phyloP scores from a whole-genome alignment of 2,329 filamentous ascomycete species.

The Fusarium camptoceras region DNA sequence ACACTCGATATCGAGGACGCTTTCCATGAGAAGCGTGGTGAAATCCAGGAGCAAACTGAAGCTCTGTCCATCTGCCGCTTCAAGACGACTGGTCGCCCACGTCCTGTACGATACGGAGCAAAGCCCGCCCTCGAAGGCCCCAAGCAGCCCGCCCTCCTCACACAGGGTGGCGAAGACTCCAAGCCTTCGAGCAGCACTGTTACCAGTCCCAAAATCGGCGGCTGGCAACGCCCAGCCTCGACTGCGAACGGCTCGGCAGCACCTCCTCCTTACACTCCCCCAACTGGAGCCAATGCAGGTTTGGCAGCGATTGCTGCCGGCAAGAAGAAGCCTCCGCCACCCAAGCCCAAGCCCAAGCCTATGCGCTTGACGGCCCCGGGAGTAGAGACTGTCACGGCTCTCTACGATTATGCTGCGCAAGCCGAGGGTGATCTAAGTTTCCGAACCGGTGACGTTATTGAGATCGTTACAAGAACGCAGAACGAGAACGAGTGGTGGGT shows the following conservation, averaged over 20 bases:
- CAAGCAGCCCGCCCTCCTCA: constrained; percentile 64
- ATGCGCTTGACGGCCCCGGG: constrained; percentile 73
- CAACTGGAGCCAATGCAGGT: constrained; percentile 54
- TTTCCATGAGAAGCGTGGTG: constrained; percentile 88
- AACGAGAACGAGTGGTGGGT: constrained; percentile 99
- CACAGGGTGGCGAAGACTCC: constrained; percentile 60
- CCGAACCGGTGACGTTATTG: constrained; percentile 86
- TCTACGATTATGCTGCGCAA: constrained; percentile 97
- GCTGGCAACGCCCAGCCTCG: constrained; percentile 50
- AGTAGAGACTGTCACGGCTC: constrained; percentile 84
- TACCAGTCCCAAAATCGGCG: constrained; percentile 48
- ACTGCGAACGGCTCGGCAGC: constrained; percentile 65
- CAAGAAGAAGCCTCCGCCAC: constrained; percentile 77
- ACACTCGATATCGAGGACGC: constrained; percentile 91
- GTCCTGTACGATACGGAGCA: constrained; percentile 68
- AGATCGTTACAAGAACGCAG: constrained; percentile 83
- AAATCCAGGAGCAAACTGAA: constrained; percentile 87
- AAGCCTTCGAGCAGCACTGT: constrained; percentile 36
- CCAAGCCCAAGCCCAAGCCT: constrained; percentile 78
- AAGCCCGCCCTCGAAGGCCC: constrained; percentile 64
- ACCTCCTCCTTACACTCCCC: constrained; percentile 77
- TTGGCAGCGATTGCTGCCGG: constrained; percentile 63
- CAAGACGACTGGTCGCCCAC: constrained; percentile 83
- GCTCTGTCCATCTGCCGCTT: constrained; percentile 87
- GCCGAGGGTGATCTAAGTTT: constrained; percentile 95